Evolutionary conservation across 805 yeast species (phyloP).

Genomic region (Danielia reshetovae): DNA sequence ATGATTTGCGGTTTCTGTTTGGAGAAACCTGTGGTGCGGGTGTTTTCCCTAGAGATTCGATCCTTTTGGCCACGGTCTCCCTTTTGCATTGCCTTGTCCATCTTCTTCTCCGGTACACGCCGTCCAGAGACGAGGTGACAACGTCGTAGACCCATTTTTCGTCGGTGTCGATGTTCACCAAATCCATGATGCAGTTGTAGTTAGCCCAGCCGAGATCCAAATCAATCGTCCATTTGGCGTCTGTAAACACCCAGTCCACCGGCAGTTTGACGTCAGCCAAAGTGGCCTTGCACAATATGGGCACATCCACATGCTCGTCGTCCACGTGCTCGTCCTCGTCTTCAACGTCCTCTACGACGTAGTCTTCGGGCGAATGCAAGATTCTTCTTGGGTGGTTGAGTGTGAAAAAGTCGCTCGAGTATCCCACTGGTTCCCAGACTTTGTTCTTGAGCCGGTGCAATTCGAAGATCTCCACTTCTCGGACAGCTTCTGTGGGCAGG

Average conservation of each 20-base stretch:
- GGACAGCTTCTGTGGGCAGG: conserved; percentile 10
- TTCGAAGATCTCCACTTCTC: conserved; percentile 64
- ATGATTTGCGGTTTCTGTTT: no score
- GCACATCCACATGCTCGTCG: not conserved
- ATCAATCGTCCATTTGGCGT: conserved; percentile 62
- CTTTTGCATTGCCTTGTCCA: conserved; percentile 51
- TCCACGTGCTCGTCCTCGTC: not conserved
- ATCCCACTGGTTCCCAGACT: conserved; percentile 65
- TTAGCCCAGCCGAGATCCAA: conserved; percentile 59
- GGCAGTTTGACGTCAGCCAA: conserved; percentile 53
- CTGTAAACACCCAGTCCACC: conserved; percentile 50
- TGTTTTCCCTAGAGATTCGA: no score
- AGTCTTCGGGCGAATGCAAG: conserved; percentile 2
- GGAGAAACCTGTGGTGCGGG: no score
- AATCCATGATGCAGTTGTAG: conserved; percentile 43
- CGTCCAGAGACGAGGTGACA: conserved; percentile 29
- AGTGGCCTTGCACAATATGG: conserved; percentile 9
- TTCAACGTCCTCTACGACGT: conserved; percentile 1
- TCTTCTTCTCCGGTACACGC: conserved; percentile 53
- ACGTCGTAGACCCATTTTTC: conserved; percentile 86
- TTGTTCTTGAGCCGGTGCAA: conserved; percentile 53
- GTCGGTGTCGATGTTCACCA: conserved; percentile 61
- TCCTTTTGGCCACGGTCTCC: conserved; percentile 2
- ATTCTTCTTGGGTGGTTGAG: conserved; percentile 33
- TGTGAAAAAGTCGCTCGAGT: conserved; percentile 50